phyloP scores from a whole-genome alignment of 805 yeast species.

The Jamesozyma spencerorum region DNA sequence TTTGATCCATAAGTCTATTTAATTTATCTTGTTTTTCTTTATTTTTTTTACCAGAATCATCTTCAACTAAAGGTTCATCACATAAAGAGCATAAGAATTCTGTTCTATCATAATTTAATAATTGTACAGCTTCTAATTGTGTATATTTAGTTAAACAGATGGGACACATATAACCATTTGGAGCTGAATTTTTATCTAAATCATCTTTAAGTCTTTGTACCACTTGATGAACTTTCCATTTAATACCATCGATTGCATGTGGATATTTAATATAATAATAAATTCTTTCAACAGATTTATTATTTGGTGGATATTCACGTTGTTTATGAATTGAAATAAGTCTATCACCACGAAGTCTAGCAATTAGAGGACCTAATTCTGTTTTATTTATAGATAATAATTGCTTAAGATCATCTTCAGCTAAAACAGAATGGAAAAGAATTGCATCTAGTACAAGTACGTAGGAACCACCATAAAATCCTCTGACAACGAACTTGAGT shows the following conservation, averaged over 20 bases:
- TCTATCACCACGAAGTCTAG: constrained; percentile 76
- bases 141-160: constrained; percentile 72
- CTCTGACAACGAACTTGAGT: constrained; percentile 71
- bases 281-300: constrained; percentile 61
- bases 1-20: constrained; percentile 77
- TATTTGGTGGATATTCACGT: constrained; percentile 56
- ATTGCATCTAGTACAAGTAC: constrained; percentile 81
- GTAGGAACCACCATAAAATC: constrained; percentile 79
- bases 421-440: constrained; percentile 75
- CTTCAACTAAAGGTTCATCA: constrained; percentile 69
- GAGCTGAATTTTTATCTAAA: constrained; percentile 73
- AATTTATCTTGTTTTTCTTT: constrained; percentile 71
- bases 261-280: constrained; percentile 83
- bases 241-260: constrained; percentile 89
- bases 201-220: constrained; percentile 74
- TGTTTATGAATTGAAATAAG: constrained; percentile 62
- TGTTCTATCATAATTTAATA: constrained; percentile 69
- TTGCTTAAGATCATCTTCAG: constrained; percentile 83
- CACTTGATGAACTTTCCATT: constrained; percentile 89
- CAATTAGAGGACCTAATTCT: constrained; percentile 75
- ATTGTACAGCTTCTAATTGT: constrained; percentile 78
- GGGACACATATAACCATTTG: constrained; percentile 91
- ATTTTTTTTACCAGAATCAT: constrained; percentile 77
- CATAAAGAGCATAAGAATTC: constrained; percentile 82
- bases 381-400: constrained; percentile 78